Percentiles rank a stretch among this genome's conserved stretches.
Evolutionary conservation across 2,329 filamentous ascomycete species (phyloP).

Genomic region (Penicillium sp.): DNA sequence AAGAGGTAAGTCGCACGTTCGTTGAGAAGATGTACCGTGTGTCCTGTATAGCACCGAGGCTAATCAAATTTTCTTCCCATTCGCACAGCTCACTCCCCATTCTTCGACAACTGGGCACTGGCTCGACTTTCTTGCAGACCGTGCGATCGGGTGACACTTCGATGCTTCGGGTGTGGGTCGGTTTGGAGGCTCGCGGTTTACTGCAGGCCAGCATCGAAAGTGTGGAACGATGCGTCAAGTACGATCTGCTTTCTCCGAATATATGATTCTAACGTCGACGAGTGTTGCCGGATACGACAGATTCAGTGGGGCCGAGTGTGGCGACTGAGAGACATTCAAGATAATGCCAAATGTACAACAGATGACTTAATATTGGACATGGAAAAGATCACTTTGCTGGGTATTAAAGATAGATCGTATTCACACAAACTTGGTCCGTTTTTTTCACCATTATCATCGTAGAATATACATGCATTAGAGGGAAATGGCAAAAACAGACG

Average conservation of each 20-base stretch:
- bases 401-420: too few relatives aligned
- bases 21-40: too few relatives aligned
- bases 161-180: conserved; percentile 88
- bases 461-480: too few relatives aligned
- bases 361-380: too few relatives aligned
- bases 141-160: conserved; percentile 68
- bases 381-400: too few relatives aligned
- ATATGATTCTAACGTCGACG: conserved; percentile 45
- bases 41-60: not conserved
- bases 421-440: too few relatives aligned
- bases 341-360: too few relatives aligned
- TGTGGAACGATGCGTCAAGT: conserved; percentile 84
- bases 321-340: too few relatives aligned
- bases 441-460: too few relatives aligned
- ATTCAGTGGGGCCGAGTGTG: too few relatives aligned
- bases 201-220: conserved; percentile 86
- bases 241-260: conserved; percentile 81
- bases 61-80: not conserved
- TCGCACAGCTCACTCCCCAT: conserved; percentile 72
- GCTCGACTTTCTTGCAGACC: conserved; percentile 50
- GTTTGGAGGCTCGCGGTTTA: conserved; percentile 80
- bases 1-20: conserved; percentile 49
- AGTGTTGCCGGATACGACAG: too few relatives aligned
- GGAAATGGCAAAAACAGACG: conserved; percentile 7
- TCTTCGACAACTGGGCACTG: conserved; percentile 73